phyloP scores from a whole-genome alignment of 352 stramenopile genomes.

The Phytophthora kernoviae region DNA sequence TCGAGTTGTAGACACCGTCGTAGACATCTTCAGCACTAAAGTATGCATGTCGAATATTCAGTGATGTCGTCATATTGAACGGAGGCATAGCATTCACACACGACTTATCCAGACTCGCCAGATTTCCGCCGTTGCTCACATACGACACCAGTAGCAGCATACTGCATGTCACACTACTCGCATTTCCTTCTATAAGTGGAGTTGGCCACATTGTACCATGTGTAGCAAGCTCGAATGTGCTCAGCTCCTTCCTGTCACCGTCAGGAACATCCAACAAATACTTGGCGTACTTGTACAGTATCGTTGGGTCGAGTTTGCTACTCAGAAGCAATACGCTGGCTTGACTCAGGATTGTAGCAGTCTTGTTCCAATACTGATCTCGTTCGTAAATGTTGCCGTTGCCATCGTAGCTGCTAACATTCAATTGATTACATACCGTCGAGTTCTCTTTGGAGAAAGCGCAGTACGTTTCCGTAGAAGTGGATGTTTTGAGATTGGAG shows the following conservation, averaged over 20 bases:
- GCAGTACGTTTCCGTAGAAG: slow-evolving; percentile 33
- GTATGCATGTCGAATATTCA: neutral
- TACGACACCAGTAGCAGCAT: slow-evolving; percentile 43
- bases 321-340: slow-evolving; percentile 48
- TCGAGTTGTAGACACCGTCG: slow-evolving; percentile 29
- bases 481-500: too few relatives aligned
- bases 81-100: slow-evolving; percentile 32
- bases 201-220: too few relatives aligned
- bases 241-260: slow-evolving; percentile 36
- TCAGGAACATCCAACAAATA: slow-evolving; percentile 29
- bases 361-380: slow-evolving; percentile 57
- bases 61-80: slow-evolving; percentile 28
- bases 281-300: slow-evolving; percentile 44
- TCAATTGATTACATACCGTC: slow-evolving; percentile 17
- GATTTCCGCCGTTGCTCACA: slow-evolving; percentile 29
- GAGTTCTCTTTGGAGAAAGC: slow-evolving; percentile 47
- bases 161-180: slow-evolving; percentile 41
- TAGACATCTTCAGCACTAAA: slow-evolving; percentile 40
- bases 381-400: slow-evolving; percentile 39
- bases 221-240: slow-evolving; percentile 45
- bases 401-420: slow-evolving; percentile 12
- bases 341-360: slow-evolving; percentile 34
- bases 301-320: slow-evolving; percentile 47
- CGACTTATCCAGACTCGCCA: slow-evolving; percentile 35
- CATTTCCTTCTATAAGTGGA: too few relatives aligned